phyloP scores from a whole-genome alignment of 73 alveolate genomes.

The Paramecium sonneborni region DNA sequence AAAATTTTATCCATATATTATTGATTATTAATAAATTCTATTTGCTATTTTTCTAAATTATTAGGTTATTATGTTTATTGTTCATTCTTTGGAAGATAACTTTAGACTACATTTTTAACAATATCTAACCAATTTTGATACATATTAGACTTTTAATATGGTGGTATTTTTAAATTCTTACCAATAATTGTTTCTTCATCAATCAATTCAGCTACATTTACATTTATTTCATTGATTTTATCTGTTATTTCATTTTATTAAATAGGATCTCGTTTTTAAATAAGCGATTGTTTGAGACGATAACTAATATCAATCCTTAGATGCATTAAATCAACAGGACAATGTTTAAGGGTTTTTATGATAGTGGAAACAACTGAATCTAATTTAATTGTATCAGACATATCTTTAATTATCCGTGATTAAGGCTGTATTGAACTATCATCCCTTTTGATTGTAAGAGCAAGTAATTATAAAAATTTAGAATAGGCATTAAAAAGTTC shows the following conservation, averaged over 20 bases:
- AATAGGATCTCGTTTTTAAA: background rate
- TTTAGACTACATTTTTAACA: background rate
- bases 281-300: background rate
- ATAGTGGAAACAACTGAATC: background rate
- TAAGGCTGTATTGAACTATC: background rate
- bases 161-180: background rate
- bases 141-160: background rate
- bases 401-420: background rate
- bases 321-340: conserved; percentile 12
- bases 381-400: conserved; percentile 4
- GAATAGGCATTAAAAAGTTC: conserved; percentile 14
- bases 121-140: conserved; percentile 41
- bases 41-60: background rate
- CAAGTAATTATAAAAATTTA: background rate
- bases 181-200: conserved; percentile 29
- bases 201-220: conserved; percentile 14
- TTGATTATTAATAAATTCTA: conserved; percentile 23
- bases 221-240: conserved; percentile 2
- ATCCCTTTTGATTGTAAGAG: background rate
- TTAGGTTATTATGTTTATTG: background rate
- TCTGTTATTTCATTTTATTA: background rate
- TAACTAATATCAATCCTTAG: background rate
- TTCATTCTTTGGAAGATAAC: background rate
- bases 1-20: conserved; percentile 27
- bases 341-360: background rate